These are phyloP conservation scores for Eremothecium gossypii DNA, from an alignment of 1,139 yeast genomes.

Conservation along the genomic window DNA sequence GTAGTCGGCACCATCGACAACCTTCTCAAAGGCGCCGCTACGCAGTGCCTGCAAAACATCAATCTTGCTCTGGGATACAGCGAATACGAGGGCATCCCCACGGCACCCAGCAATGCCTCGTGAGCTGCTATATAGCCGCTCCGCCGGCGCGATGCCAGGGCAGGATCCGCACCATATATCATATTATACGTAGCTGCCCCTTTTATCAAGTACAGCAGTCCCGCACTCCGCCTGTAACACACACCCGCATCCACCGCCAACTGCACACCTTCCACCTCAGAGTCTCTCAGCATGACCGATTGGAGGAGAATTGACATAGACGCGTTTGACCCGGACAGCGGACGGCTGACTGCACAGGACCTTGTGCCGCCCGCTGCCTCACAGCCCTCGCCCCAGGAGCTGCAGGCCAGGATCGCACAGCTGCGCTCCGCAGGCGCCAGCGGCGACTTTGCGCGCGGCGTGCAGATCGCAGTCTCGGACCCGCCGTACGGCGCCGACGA, in stretches of 20 bases:
- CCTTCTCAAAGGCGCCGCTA: slow-evolving; percentile 94
- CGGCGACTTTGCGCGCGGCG: slow-evolving; percentile 65
- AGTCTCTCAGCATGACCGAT: slow-evolving; percentile 27
- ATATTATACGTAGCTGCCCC: no score
- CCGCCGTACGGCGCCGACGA: slow-evolving; percentile 81
- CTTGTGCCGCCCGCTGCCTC: slow-evolving; percentile 43
- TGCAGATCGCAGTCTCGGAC: slow-evolving; percentile 50
- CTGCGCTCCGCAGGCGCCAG: slow-evolving; percentile 56
- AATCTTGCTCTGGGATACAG: slow-evolving; percentile 83
- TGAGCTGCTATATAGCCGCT: no score
- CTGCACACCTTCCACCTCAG: no score
- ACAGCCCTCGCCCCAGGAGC: slow-evolving; percentile 41
- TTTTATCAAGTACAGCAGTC: no score
- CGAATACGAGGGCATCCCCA: slow-evolving; percentile 93
- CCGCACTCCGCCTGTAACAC: no score
- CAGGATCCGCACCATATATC: no score
- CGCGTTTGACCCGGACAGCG: slow-evolving; percentile 71
- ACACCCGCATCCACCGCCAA: no score
- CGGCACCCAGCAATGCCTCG: background rate
- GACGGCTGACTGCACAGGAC: slow-evolving; percentile 54
- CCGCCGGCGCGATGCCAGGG: no score
- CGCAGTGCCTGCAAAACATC: slow-evolving; percentile 94
- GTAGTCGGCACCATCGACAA: slow-evolving; percentile 93
- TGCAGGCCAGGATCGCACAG: slow-evolving; percentile 46
- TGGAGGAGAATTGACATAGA: slow-evolving; percentile 86